phyloP scores from a whole-genome alignment of 805 yeast species.

The Candida ovalis region DNA sequence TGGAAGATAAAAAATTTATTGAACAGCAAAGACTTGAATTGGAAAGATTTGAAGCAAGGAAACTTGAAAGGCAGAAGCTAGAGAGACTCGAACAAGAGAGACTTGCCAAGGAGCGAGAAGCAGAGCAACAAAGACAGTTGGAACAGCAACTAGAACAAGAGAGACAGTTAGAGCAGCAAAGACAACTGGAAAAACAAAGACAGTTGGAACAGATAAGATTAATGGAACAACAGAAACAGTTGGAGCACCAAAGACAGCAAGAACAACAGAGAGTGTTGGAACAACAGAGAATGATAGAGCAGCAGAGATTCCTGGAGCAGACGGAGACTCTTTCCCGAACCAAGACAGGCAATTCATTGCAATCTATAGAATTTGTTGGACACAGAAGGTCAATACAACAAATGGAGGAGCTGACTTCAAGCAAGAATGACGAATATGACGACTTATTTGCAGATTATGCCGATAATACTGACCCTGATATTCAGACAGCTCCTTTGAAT shows the following conservation, averaged over 20 bases:
- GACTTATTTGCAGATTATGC: conserved; percentile 30
- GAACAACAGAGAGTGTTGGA: not conserved
- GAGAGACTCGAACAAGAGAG: not conserved
- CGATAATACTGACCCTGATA: conserved; percentile 15
- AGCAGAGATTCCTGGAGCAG: not conserved
- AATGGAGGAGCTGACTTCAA: conserved; percentile 18
- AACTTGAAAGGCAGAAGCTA: not conserved
- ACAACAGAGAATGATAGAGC: not conserved
- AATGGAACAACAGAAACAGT: too few relatives aligned
- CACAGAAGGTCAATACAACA: conserved; percentile 28
- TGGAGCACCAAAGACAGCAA: not conserved
- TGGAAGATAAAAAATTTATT: conserved; percentile 2
- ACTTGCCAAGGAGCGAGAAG: not conserved
- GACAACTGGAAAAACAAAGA: not conserved
- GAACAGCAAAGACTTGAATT: conserved; percentile 1
- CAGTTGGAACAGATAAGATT: not conserved
- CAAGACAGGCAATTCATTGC: conserved; percentile 11
- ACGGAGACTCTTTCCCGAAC: conserved; percentile 1
- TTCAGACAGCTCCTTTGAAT: conserved; percentile 23
- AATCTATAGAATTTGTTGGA: conserved; percentile 30
- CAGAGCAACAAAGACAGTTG: not conserved
- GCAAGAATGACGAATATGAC: conserved; percentile 12
- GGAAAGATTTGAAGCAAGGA: not conserved
- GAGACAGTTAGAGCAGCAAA: not conserved
- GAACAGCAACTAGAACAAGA: not conserved